Base-by-base conservation (phyloP, 202 grass and related monocot genomes). In the Brachypodium distachyon region DNA sequence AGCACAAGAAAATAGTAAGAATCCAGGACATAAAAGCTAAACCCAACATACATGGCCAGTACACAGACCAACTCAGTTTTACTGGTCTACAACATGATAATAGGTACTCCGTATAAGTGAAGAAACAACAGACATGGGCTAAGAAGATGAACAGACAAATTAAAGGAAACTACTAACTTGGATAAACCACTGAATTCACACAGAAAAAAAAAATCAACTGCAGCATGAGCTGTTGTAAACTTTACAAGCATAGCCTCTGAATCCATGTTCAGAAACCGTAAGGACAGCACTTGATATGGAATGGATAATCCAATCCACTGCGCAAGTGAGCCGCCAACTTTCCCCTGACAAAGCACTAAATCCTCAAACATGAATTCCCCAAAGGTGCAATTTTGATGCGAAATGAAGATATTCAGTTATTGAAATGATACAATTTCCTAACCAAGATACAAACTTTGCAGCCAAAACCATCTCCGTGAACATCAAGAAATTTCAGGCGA, bases 371-470 rank as follows among this genome's bases (percentile, higher is more conserved):
- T 12, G 18, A 61, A 67, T 0, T 34, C 17, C 7, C 57, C 14
- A 56, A 23, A 80, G 38, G 70, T 55, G 9, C 4, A 72, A 77
- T 71, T 72, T 87, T 36, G 64, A 40, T 16, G 47, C 0, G 0
- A 63, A 62, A 52, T 13, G 38, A 9, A 57, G 46, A 64, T 7
- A 55, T 26, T 21, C 17, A 49, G 22, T 19, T 3, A 46, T 9
- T 47, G 71, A 62, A 61, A 76, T 34, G 13, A 42, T 14, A 27
- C 18, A 63, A 48, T 19, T 33, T 26, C 70, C 13, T 6, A 80
- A 36, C 32, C 32, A 76, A 82, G 73, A 58, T 49, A 21, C 67
- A 38, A 52, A 69, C 21, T 85, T 82, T 68, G 14, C 12, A 13
- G 12, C 37, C 58, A 12, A 46, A 82, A 47, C 78, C 5, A 74